Base-by-base conservation (phyloP, 208 protist species). In the Novymonas esmeraldas region DNA sequence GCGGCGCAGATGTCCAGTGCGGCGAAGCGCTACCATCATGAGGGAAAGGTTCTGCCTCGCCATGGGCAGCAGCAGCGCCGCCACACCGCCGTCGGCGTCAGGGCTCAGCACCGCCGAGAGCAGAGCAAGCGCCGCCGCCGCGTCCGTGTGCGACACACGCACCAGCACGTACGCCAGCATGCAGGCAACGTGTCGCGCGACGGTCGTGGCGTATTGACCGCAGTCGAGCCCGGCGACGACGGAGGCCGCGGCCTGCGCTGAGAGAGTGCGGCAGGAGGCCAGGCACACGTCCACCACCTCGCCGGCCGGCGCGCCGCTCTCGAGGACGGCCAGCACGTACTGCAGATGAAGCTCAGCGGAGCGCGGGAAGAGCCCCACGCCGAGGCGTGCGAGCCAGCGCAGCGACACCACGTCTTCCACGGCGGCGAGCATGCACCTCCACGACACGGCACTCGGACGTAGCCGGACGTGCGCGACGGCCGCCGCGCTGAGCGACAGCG, bases 31-130 rank as follows among this genome's bases (percentile, higher is more conserved):
- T 34, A 89, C 64, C 16, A 81, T 69, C 64, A 95, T 59, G 42
- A 92, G 49, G 9, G 76, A 78, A 14, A 95, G 62, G 55, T 95
- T 95, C 44, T 87, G 77, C 11, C 78, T 67, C 3, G 89, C 89
- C 24, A 86, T 50, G 6, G 90, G 86, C 10, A 92, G 67, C 10
- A 95, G 82, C 44, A 75, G 61, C n/a, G 36, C 48, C 28, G 63
- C 77, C 48, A 82, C 39, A 13, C 56, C 38, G 16, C 36, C 56
- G 6, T 76, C 71, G 2, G 67, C 20, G 34, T 58, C 68, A 10
- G 52, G 42, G 9, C 42, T 31, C 14, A 86, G 66, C 38, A 83
- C 58, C 6, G 64, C 38, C 38, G 67, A 26, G 2, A 79, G 48
- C 34, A 82, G 65, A 13, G 46, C 55, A 18, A 55, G 36, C 28